These are phyloP conservation scores for Calonectria hongkongensis DNA, from an alignment of 2,329 filamentous ascomycete species.

Conservation along the genomic window DNA sequence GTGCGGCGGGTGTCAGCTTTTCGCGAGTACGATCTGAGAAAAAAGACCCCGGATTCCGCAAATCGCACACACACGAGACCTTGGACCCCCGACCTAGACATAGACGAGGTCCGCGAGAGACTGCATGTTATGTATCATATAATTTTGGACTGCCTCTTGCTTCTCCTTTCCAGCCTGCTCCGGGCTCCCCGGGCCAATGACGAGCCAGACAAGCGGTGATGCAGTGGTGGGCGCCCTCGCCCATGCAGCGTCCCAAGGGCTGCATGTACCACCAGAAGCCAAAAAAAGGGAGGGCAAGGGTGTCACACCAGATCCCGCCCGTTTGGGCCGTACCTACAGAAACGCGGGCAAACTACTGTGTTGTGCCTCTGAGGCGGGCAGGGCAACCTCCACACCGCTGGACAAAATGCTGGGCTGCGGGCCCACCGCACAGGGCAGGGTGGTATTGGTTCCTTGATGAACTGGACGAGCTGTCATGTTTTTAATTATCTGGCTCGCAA, in stretches of 20 bases:
- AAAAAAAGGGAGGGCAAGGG: conserved; percentile 29
- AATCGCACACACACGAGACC: conserved; percentile 8
- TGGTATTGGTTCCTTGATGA: conserved; percentile 17
- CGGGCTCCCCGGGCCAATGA: conserved; percentile 40
- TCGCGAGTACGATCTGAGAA: conserved; percentile 19
- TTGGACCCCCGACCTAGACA: conserved; percentile 15
- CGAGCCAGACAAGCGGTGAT: conserved; percentile 15
- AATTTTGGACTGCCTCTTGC: conserved; percentile 24
- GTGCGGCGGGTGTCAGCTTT: neutral
- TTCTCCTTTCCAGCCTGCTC: conserved; percentile 23
- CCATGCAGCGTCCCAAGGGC: conserved; percentile 19
- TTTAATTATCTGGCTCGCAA: neutral
- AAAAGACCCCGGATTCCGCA: conserved; percentile 15
- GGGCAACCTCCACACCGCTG: conserved; percentile 32
- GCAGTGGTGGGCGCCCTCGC: conserved; percentile 13
- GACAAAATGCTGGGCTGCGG: conserved; percentile 8
- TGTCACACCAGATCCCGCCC: conserved; percentile 54
- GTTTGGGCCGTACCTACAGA: conserved; percentile 55
- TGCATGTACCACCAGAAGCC: conserved; percentile 45
- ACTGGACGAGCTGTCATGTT: conserved; percentile 1
- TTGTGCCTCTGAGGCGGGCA: conserved; percentile 25
- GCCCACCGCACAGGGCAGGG: conserved; percentile 16
- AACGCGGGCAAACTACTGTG: conserved; percentile 33
- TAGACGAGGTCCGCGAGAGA: conserved; percentile 5
- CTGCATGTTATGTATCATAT: conserved; percentile 32